Base-by-base conservation (phyloP, 257 asterid species). In the Anisodus tanguticus region DNA sequence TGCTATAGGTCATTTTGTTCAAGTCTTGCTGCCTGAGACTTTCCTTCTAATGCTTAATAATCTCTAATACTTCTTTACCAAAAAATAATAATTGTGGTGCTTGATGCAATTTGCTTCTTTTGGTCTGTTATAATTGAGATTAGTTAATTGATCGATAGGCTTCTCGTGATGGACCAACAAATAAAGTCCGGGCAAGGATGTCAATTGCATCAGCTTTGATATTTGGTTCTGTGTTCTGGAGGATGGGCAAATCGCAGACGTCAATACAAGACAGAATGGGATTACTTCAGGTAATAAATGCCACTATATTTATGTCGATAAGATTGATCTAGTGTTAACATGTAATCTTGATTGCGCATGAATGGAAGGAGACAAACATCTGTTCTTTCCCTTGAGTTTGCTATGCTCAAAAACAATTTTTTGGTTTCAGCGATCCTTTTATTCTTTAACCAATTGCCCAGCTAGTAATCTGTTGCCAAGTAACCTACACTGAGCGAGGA, bases 151-250 rank as follows among this genome's bases (percentile, higher is more conserved):
- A 67, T 85, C 80, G 68, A 76, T 85, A 89, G 99, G 99, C 98
- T 83, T 94, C 94, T 90, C 98, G 99, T 85, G 99, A 94, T 86
- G 98, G 99, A 76, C 98, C 99, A 55, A 96, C 99, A 78, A 96
- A 96, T 88, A 92, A 92, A 93, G 95, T 96, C 88, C 91, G 99
- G 88, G 92, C 98, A 74, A 93, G 98, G 89, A 96, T 96, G 99
- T 96, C 99, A 15, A 78, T 96, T 62, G 97, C 99, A 70, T 96
- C 98, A 77, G 99, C 98, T 81, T 87, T 94, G 83, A 94, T 96
- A 90, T 94, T 96, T 90, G 99, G 99, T 83, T 96, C 98, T 66
- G 97, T 96, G 83, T 96, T 96, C 91, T 96, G 99, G 99, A 93
- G 98, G 88, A 96, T 94, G 95, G 98, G 97, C 84, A 90, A 88